These are phyloP conservation scores for Sporothrix phasma DNA, from an alignment of 2,329 filamentous ascomycete species.

Conservation along the genomic window DNA sequence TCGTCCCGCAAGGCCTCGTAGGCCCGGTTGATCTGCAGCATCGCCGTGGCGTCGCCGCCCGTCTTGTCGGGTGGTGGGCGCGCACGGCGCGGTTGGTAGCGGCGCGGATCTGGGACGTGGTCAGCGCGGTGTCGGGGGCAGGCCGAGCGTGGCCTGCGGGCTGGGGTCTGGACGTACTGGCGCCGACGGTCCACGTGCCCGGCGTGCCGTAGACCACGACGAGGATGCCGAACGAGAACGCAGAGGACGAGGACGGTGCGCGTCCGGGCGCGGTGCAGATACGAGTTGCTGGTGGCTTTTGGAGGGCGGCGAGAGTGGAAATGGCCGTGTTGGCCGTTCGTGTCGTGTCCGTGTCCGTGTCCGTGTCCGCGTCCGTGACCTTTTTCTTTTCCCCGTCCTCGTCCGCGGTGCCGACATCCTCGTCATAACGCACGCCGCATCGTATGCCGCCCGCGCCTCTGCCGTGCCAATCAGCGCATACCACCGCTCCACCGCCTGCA, in stretches of 20 bases:
- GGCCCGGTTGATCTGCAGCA: background rate
- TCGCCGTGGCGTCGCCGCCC: background rate
- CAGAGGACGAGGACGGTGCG: background rate
- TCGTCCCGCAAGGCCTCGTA: background rate
- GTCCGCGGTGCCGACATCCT: background rate
- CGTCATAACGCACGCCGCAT: background rate
- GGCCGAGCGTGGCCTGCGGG: background rate
- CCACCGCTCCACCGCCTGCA: conserved; percentile 4
- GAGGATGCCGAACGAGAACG: background rate
- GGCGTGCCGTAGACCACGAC: background rate
- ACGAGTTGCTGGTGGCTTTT: background rate
- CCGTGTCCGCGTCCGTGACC: background rate
- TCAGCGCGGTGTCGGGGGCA: background rate
- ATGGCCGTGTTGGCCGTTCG: background rate
- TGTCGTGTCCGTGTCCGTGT: background rate
- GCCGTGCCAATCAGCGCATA: background rate
- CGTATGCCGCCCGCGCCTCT: background rate
- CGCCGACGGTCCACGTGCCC: background rate
- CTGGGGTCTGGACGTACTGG: background rate
- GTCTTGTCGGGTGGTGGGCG: conserved; percentile 5
- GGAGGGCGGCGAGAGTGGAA: background rate
- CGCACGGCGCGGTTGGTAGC: background rate
- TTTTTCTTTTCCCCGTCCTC: background rate
- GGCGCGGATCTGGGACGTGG: background rate
- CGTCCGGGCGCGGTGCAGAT: background rate